A percentile compares a stretch with the other conserved stretches of the same genome.
These are phyloP conservation scores for Rhodocollybia butyracea DNA, from an alignment of 768 basidiomycete species.

Conservation along the genomic window DNA sequence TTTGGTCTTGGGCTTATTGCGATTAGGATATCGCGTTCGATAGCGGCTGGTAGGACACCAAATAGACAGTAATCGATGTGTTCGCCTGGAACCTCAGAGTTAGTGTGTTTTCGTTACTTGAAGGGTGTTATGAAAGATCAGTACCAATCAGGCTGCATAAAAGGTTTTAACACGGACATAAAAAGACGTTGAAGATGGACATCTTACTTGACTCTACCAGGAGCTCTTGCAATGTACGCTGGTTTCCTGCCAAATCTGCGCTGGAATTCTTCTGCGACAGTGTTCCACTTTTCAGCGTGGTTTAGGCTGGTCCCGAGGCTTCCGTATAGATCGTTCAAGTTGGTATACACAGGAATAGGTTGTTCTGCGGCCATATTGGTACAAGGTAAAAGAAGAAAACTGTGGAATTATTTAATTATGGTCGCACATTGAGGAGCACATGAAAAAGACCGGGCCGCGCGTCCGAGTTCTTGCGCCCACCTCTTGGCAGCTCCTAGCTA, in stretches of 20 bases:
- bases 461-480: no score
- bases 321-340: conserved; percentile 52
- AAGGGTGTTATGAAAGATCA: conserved; percentile 1
- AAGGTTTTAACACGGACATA: not conserved
- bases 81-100: conserved; percentile 50
- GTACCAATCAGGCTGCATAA: conserved; percentile 41
- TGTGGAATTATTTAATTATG: no score
- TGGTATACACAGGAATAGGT: conserved; percentile 59
- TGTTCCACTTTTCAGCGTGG: conserved; percentile 60
- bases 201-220: conserved; percentile 76
- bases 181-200: not conserved
- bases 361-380: conserved; percentile 55
- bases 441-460: no score
- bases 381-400: no score
- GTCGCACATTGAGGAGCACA: no score
- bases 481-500: no score
- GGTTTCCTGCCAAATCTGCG: conserved; percentile 64
- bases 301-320: conserved; percentile 50
- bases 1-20: conserved; percentile 56
- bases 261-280: conserved; percentile 59
- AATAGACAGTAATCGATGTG: conserved; percentile 85
- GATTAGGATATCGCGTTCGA: conserved; percentile 81
- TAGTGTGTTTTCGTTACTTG: not conserved
- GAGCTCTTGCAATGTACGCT: conserved; percentile 69
- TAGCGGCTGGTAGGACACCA: conserved; percentile 81